A percentile compares a stretch with the other conserved stretches of the same genome.
phyloP scores from a whole-genome alignment of 2,329 filamentous ascomycete genomes.

The Cladophialophora bantiana region DNA sequence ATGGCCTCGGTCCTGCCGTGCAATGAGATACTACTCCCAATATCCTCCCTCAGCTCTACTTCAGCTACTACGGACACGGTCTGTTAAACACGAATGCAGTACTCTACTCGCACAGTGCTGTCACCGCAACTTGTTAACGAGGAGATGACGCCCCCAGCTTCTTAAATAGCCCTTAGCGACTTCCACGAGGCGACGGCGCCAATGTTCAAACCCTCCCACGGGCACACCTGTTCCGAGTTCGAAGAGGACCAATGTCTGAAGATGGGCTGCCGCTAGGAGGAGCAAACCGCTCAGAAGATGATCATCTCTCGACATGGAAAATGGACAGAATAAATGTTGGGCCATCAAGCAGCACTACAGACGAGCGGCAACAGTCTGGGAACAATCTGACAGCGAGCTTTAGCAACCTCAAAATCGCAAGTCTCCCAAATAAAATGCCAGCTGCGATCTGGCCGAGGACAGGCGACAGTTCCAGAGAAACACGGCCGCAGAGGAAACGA shows the following conservation, averaged over 20 bases:
- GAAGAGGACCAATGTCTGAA: neutral
- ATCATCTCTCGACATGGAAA: neutral
- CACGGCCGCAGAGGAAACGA: conserved; percentile 13
- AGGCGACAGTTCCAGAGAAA: neutral
- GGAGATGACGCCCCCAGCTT: neutral
- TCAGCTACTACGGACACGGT: neutral
- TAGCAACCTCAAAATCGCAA: neutral
- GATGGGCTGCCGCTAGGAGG: neutral
- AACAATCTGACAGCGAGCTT: neutral
- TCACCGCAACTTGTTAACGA: neutral
- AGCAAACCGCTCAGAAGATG: neutral
- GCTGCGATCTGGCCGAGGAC: neutral
- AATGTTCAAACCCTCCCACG: neutral
- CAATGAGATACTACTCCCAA: neutral
- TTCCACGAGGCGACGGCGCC: neutral
- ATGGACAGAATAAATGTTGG: neutral
- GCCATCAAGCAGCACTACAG: neutral
- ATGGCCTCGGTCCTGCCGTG: neutral
- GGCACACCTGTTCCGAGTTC: neutral
- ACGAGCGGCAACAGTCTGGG: neutral
- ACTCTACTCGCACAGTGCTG: neutral
- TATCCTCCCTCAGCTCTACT: neutral
- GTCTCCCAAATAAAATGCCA: neutral
- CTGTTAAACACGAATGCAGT: neutral
- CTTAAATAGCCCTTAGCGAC: neutral